These are phyloP conservation scores for Tolypocladium cylindrosporum DNA, from an alignment of 2,329 filamentous ascomycete genomes.

Conservation along the genomic window DNA sequence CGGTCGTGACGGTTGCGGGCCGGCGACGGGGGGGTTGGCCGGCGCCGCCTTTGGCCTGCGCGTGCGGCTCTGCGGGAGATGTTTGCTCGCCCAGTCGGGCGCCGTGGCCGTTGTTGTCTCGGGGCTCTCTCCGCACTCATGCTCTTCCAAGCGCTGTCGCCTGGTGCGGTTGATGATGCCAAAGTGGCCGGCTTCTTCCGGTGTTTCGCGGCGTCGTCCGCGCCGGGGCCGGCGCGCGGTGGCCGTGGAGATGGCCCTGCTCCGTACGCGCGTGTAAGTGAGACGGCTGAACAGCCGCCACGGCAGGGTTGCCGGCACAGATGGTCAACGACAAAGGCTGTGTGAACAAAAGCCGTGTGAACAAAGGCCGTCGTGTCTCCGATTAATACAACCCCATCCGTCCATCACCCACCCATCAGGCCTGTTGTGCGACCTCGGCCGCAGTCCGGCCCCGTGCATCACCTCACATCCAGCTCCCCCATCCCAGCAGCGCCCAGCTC, in stretches of 20 bases:
- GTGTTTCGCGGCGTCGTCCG: neutral
- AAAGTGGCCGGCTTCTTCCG: neutral
- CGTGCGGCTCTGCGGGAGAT: neutral
- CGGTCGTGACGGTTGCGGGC: too few species aligned
- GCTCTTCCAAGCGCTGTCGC: too few species aligned
- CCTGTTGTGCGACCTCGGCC: neutral
- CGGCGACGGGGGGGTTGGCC: too few species aligned
- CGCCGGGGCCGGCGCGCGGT: neutral
- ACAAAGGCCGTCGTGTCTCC: neutral
- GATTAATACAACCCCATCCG: neutral
- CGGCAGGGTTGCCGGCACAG: neutral
- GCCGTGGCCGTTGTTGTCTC: too few species aligned
- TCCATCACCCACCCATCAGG: neutral
- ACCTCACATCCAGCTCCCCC: too few species aligned
- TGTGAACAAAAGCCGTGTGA: neutral
- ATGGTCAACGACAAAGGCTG: neutral
- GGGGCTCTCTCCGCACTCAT: too few species aligned
- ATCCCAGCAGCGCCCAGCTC: neutral
- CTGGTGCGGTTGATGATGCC: conserved; percentile 1
- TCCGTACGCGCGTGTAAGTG: neutral
- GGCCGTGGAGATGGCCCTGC: neutral
- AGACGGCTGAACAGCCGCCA: neutral
- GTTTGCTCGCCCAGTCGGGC: too few species aligned
- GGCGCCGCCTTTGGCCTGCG: neutral
- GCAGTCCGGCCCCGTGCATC: too few species aligned